Base-by-base conservation (phyloP, 805 yeast genomes). In the Starmerella gropengiesseri region DNA sequence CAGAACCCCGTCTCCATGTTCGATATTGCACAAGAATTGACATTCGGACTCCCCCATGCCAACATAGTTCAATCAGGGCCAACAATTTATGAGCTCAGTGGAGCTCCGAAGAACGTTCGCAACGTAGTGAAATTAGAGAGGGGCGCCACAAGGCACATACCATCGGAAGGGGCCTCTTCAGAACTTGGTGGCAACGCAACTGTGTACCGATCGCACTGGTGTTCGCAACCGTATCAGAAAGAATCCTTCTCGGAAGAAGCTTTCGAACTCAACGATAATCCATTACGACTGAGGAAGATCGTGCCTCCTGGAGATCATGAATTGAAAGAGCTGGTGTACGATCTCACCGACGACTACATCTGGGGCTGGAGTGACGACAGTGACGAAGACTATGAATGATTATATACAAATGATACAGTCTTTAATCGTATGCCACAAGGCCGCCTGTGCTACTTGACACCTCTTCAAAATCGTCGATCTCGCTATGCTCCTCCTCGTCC, bases 351-450 rank as follows among this genome's bases (percentile, higher is more conserved):
- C 17, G 43, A 47, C 5, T 54, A 54, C 23, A 37, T 44, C 7
- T 49, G 53, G 55, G 42, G 47, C 6, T 48, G 46, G 46, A 41
- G 49, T 12, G 30, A 34, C 3, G 53, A 52, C 26, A 43, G 43
- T 29, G 43, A 29, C 27, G 40, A 32, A 7, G 46, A 34, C 23
- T 30, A 13, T n/a, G 40, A 32, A 4, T 26, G 20, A 7, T 18
- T 9, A 23, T 16, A n/a, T 26, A 33, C n/a, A 21, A 55, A 79
- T 80, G n/a, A n/a, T n/a, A n/a, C n/a, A 2, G 94, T 39, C 37
- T 18, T 27, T 25, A 27, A 28, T 26, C 31, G 16, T 37, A 27
- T 27, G 26, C 30, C 3, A 32, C 36, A 20, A 32, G 36, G 27
- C 36, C 36, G 12, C 36, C 27, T 21, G 7, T 11, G 20, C 13